Conservation (phyloP, 2,329 filamentous ascomycete genomes). For the Talaromyces sp. region DNA sequence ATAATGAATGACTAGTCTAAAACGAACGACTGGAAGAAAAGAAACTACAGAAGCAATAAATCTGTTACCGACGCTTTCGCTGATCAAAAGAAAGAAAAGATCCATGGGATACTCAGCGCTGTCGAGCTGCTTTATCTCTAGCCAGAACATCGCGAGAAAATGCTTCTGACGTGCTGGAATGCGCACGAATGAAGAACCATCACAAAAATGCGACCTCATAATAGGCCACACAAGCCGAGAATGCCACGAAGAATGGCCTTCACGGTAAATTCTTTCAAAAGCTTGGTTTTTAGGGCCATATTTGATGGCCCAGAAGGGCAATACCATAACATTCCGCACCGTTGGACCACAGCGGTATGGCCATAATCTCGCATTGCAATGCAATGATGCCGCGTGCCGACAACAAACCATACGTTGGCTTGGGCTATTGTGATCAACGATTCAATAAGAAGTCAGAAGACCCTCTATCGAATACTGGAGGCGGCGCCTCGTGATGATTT, state of each 20-base stretch:
- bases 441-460: neutral
- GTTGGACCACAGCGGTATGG: neutral
- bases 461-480: neutral
- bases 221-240: slow-evolving; percentile 1
- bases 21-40: slow-evolving; percentile 7
- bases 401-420: neutral
- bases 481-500: neutral
- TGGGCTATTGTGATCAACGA: neutral
- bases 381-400: neutral
- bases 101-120: neutral
- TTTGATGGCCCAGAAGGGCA: neutral
- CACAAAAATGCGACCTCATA: slow-evolving; percentile 6
- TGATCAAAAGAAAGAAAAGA: slow-evolving; percentile 1
- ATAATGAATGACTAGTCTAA: slow-evolving; percentile 11
- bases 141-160: neutral
- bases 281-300: neutral
- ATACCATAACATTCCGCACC: slow-evolving; percentile 4
- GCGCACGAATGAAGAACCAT: slow-evolving; percentile 3
- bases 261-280: neutral
- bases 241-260: slow-evolving; percentile 12
- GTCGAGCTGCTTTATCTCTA: slow-evolving; percentile 10
- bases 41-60: slow-evolving; percentile 7
- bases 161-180: slow-evolving; percentile 7
- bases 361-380: neutral
- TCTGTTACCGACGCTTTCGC: slow-evolving; percentile 8